These are phyloP conservation scores for Tylopilus subfusipes DNA, from an alignment of 768 basidiomycete genomes.

Conservation along the genomic window DNA sequence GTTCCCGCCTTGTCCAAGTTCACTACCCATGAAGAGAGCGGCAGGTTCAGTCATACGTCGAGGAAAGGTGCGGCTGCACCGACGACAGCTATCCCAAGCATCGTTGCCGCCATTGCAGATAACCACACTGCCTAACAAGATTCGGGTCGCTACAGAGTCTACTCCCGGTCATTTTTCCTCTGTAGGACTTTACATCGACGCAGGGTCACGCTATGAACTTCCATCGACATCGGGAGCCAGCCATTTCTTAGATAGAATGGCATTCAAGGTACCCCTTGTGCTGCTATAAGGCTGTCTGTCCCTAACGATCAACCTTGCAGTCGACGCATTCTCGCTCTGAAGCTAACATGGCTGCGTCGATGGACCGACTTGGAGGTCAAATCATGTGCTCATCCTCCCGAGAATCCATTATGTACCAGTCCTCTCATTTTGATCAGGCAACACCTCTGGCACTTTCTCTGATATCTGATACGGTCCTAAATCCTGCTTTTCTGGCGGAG, in stretches of 20 bases:
- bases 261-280: conserved; percentile 74
- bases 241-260: conserved; percentile 93
- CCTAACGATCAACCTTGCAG: conserved; percentile 38
- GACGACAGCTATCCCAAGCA: conserved; percentile 26
- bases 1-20: conserved; percentile 1
- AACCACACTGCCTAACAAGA: conserved; percentile 87
- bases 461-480: conserved; percentile 86
- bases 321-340: conserved; percentile 68
- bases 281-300: not conserved
- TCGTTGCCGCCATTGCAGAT: conserved; percentile 47
- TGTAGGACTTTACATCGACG: conserved; percentile 90
- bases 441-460: conserved; percentile 82
- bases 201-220: conserved; percentile 87
- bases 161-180: conserved; percentile 94
- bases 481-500: conserved; percentile 68
- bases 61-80: conserved; percentile 25
- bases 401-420: conserved; percentile 98
- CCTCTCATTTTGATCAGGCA: conserved; percentile 83
- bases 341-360: conserved; percentile 74
- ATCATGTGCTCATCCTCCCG: conserved; percentile 88
- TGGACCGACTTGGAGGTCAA: conserved; percentile 85
- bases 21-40: conserved; percentile 38
- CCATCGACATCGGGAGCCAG: conserved; percentile 71
- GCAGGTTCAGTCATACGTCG: conserved; percentile 38
- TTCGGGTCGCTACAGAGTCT: conserved; percentile 86